Evolutionary conservation across 1,139 yeast species (phyloP), one percentile per base, ranked within the genome.

Genomic region (Candida tropicalis): DNA sequence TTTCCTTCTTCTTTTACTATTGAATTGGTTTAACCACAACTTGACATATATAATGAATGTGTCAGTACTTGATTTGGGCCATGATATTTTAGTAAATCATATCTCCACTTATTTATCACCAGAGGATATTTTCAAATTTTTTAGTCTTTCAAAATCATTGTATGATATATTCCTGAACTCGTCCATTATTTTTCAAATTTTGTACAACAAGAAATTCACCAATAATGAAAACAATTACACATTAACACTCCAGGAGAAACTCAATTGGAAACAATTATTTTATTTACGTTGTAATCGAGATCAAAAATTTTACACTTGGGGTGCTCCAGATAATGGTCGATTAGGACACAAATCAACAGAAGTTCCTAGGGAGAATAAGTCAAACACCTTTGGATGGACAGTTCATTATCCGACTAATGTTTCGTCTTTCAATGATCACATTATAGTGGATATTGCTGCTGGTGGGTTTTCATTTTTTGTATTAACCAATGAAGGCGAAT

Each of bases 401-500:
- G 72, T 79, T 1, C 68, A 65, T 45, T 61, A 62, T 3, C 83
- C 85, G 0, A 66, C 74, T 0, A 57, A 62, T 38, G 56, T 75
- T 12, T 39, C 54, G 2, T 59, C 63, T 41, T 56, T 66, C 55
- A 56, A 72, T 29, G 63, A 67, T 13, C 59, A 63, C 18, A 58
- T 75, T 1, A 62, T 83, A 7, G 67, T 77, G 4, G 87, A 82
- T 54, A 65, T 85, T 2, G 69, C 78, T 13, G 82, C 85, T 5
- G 85, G 85, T 29, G 95, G 95, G 1, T 84, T 72, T 55, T 75
- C 84, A n/a, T 81, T 84, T 53, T 79, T 82, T 37, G 63, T 86
- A 1, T 62, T 85, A 38, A 75, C 84, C 0, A 68, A 71, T 35
- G 60, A 68, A 3, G 89, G 89, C 0, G 66, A 72, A 7, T 54